A percentile compares a stretch with the other conserved stretches of the same genome.
These are phyloP conservation scores for Apocynum venetum DNA, from an alignment of 257 asterid species.

Conservation along the genomic window DNA sequence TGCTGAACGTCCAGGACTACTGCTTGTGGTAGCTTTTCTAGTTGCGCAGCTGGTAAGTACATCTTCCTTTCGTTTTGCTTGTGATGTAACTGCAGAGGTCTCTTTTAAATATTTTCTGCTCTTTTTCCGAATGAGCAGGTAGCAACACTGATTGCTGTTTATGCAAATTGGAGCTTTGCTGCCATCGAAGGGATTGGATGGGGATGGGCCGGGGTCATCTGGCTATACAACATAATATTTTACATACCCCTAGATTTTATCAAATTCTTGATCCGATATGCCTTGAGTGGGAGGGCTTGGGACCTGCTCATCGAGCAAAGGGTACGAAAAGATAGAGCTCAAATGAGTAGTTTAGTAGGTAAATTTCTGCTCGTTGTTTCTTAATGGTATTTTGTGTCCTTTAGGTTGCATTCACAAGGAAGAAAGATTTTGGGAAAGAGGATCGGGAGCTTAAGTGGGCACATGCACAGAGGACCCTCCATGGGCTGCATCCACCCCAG, in stretches of 20 bases:
- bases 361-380: not conserved
- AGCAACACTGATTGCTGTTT: conserved; percentile 65
- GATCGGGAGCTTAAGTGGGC: conserved; percentile 67
- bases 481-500: conserved; percentile 62
- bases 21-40: conserved; percentile 55
- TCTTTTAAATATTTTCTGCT: not conserved
- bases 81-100: not conserved
- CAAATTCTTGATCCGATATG: conserved; percentile 51
- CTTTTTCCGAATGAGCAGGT: conserved; percentile 23
- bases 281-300: conserved; percentile 50
- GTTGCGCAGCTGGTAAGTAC: conserved; percentile 63
- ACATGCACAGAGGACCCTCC: conserved; percentile 61
- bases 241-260: conserved; percentile 70
- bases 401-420: conserved; percentile 51
- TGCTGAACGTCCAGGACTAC: conserved; percentile 61
- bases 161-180: conserved; percentile 64
- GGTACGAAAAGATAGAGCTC: conserved; percentile 10
- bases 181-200: conserved; percentile 68
- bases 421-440: conserved; percentile 69
- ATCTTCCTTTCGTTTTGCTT: not conserved
- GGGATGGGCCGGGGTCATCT: conserved; percentile 77
- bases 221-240: conserved; percentile 64
- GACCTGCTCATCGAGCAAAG: conserved; percentile 24
- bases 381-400: not conserved
- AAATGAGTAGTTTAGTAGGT: not conserved